Percentiles rank a stretch among this genome's conserved stretches.
These are phyloP conservation scores for Hypsizygus ulmarius DNA, from an alignment of 1,284 basidiomycete species.

Conservation along the genomic window DNA sequence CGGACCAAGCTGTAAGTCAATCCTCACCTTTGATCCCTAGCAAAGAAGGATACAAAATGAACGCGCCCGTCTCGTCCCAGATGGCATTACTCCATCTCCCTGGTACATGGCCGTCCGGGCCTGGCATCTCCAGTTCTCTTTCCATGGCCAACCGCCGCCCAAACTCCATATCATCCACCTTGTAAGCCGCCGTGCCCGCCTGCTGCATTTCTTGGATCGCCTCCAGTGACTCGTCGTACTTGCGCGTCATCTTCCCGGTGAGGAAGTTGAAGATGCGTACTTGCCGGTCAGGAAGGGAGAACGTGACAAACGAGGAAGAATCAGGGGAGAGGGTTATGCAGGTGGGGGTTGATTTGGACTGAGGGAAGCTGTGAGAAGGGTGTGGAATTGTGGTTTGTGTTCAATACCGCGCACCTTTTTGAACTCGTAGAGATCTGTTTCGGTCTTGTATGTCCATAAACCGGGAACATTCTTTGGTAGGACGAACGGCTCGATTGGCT, in stretches of 20 bases:
- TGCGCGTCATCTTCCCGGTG: constrained; percentile 85
- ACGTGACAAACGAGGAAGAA: constrained; percentile 84
- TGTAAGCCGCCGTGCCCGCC: constrained; percentile 86
- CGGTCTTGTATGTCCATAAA: constrained; percentile 88
- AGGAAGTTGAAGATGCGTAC: constrained; percentile 93
- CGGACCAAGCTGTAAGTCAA: constrained; percentile 19
- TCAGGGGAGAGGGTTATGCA: constrained; percentile 91
- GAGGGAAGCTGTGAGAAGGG: constrained; percentile 8
- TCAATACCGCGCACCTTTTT: constrained; percentile 71
- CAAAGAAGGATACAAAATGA: constrained; percentile 90
- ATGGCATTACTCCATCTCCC: constrained; percentile 82
- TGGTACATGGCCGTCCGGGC: constrained; percentile 65
- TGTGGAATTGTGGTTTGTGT: not conserved
- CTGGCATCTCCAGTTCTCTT: constrained; percentile 82
- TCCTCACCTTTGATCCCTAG: constrained; percentile 88
- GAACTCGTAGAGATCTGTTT: constrained; percentile 96
- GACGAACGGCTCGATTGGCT: constrained; percentile 82
- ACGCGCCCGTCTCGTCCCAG: constrained; percentile 97
- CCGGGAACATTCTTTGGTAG: constrained; percentile 76
- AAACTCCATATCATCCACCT: constrained; percentile 99
- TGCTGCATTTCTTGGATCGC: constrained; percentile 98
- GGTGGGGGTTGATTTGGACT: constrained; percentile 91
- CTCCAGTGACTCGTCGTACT: constrained; percentile 92
- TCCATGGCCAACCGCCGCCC: constrained; percentile 93
- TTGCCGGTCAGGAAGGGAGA: constrained; percentile 90